These are phyloP conservation scores for Moesziomyces aphidis DNA, from an alignment of 1,284 basidiomycete species.

Conservation along the genomic window DNA sequence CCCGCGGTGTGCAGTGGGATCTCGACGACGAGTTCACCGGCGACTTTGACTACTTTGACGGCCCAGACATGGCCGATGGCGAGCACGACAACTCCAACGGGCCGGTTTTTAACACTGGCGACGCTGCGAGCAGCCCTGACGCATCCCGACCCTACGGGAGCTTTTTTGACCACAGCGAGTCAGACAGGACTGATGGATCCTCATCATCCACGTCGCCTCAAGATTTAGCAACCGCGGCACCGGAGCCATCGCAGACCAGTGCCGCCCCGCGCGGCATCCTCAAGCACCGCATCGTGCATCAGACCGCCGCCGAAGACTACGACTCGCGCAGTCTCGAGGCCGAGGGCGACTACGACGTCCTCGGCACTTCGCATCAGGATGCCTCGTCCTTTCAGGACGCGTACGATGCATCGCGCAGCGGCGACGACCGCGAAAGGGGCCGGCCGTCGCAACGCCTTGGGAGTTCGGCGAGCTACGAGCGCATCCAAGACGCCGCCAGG, in stretches of 20 bases:
- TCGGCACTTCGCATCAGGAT: conserved; percentile 41
- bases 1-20: conserved; percentile 60
- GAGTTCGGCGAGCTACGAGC: conserved; percentile 59
- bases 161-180: conserved; percentile 54
- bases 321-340: conserved; percentile 31
- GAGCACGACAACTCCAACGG: conserved; percentile 33
- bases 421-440: conserved; percentile 47
- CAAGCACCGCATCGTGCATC: conserved; percentile 47
- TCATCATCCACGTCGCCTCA: conserved; percentile 51
- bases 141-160: conserved; percentile 47
- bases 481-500: conserved; percentile 56
- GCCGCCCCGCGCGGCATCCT: conserved; percentile 53
- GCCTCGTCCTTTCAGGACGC: conserved; percentile 32
- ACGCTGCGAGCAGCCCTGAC: conserved; percentile 54
- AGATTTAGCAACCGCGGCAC: conserved; percentile 41
- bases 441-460: conserved; percentile 55
- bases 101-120: conserved; percentile 53
- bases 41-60: conserved; percentile 76
- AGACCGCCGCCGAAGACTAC: conserved; percentile 37
- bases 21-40: conserved; percentile 72
- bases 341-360: conserved; percentile 43
- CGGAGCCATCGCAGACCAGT: conserved; percentile 47
- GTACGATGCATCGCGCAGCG: conserved; percentile 31
- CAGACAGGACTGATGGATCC: conserved; percentile 48
- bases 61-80: conserved; percentile 70